Evolutionary conservation across 1,284 basidiomycete species (phyloP).

Genomic region (Apiotrichum sp.): DNA sequence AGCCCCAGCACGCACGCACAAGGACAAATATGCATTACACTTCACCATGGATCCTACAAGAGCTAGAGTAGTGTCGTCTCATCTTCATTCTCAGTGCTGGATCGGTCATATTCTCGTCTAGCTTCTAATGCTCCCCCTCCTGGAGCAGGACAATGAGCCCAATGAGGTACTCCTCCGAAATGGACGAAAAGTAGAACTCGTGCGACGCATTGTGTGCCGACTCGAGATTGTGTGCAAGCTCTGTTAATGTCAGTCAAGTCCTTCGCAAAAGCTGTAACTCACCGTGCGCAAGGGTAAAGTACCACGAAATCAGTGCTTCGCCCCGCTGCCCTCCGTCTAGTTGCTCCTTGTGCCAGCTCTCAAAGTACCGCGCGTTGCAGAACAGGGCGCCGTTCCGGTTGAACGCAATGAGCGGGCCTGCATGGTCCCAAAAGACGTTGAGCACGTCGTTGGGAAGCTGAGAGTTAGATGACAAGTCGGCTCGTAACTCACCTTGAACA

Average conservation of each 20-base stretch:
- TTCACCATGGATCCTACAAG: neutral
- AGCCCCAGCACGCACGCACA: neutral
- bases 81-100: neutral
- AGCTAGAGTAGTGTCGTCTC: no score
- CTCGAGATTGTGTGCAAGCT: constrained; percentile 42
- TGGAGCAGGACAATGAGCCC: neutral
- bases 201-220: constrained; percentile 54
- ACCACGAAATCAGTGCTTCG: constrained; percentile 72
- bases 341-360: constrained; percentile 65
- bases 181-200: constrained; percentile 88
- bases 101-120: no score
- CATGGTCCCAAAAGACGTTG: constrained; percentile 79
- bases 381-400: constrained; percentile 85
- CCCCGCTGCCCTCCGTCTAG: neutral
- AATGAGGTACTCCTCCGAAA: constrained; percentile 62
- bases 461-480: neutral
- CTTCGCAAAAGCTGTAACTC: constrained; percentile 5
- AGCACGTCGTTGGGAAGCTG: constrained; percentile 55
- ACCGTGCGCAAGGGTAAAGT: constrained; percentile 82
- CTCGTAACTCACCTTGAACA: constrained; percentile 32
- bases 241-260: constrained; percentile 6
- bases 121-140: neutral
- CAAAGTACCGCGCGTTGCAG: constrained; percentile 79
- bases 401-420: constrained; percentile 84
- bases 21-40: constrained; percentile 2